Evolutionary conservation across 805 yeast genomes (phyloP).

Genomic region (Yarrowia sp.): DNA sequence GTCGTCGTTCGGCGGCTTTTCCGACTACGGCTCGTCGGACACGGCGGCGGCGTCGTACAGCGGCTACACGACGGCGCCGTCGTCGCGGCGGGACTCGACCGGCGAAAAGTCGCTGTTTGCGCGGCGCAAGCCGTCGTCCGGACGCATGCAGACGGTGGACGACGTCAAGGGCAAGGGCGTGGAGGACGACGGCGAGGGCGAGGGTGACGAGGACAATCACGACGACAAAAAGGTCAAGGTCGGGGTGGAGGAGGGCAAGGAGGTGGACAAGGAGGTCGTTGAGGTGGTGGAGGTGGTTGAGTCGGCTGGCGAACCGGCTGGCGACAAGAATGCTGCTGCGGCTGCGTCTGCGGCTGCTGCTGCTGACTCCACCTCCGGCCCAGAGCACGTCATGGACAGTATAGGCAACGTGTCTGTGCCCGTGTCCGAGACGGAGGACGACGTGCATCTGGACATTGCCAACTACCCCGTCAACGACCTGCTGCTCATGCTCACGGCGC

Average conservation of each 20-base stretch:
- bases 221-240: constrained; percentile 18
- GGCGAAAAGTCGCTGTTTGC: constrained; percentile 22
- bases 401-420: constrained; percentile 1
- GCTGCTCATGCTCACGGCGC: constrained; percentile 77
- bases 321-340: no score
- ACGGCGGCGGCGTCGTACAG: constrained; percentile 9
- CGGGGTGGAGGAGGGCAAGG: not conserved
- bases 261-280: not conserved
- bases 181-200: not conserved
- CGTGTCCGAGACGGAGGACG: not conserved
- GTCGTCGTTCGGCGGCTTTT: not conserved
- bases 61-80: constrained; percentile 7
- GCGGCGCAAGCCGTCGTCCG: constrained; percentile 27
- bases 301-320: no score
- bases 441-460: constrained; percentile 57
- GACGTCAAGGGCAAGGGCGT: not conserved
- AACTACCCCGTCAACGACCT: constrained; percentile 79
- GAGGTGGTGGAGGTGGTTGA: not conserved
- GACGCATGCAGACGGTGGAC: constrained; percentile 26
- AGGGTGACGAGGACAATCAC: not conserved
- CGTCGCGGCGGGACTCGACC: constrained; percentile 20
- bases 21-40: not conserved
- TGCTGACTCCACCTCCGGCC: not conserved
- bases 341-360: not conserved
- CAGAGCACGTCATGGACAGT: not conserved